phyloP scores from a whole-genome alignment of 2,329 filamentous ascomycete genomes.

The Exophiala oligosperma region DNA sequence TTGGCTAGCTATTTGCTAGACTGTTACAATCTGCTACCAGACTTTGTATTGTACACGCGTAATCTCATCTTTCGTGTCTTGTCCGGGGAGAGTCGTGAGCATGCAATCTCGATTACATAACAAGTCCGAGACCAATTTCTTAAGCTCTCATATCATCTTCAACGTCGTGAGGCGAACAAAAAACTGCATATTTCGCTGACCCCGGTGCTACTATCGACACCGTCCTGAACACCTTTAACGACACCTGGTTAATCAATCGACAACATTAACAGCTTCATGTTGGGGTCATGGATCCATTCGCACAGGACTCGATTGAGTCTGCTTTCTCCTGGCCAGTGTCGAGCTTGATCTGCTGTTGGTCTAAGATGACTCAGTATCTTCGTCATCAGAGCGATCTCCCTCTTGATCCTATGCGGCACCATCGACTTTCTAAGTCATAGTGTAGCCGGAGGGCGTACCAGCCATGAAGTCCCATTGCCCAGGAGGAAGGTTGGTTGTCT shows the following conservation, averaged over 20 bases:
- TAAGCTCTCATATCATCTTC: neutral
- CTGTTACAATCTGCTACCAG: slow-evolving; percentile 12
- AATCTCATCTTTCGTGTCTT: neutral
- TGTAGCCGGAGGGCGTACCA: slow-evolving; percentile 22
- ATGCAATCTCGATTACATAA: neutral
- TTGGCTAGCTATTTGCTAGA: slow-evolving; percentile 11
- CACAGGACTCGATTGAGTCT: neutral
- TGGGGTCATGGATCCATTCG: neutral
- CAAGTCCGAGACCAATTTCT: neutral
- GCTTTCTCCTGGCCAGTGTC: no score
- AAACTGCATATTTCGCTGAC: neutral
- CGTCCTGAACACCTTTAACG: neutral
- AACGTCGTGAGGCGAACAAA: neutral
- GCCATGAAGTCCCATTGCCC: slow-evolving; percentile 32
- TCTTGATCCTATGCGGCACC: neutral
- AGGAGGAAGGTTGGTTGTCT: slow-evolving; percentile 24
- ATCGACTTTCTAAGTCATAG: slow-evolving; percentile 20
- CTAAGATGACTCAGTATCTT: no score
- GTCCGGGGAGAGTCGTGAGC: neutral
- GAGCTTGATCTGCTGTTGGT: no score
- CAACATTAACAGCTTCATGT: neutral
- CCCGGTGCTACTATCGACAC: neutral
- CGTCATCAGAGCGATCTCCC: no score
- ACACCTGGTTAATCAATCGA: neutral
- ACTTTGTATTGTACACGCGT: neutral